Conservation (phyloP, 768 basidiomycete genomes). For the Mycena rosella region DNA sequence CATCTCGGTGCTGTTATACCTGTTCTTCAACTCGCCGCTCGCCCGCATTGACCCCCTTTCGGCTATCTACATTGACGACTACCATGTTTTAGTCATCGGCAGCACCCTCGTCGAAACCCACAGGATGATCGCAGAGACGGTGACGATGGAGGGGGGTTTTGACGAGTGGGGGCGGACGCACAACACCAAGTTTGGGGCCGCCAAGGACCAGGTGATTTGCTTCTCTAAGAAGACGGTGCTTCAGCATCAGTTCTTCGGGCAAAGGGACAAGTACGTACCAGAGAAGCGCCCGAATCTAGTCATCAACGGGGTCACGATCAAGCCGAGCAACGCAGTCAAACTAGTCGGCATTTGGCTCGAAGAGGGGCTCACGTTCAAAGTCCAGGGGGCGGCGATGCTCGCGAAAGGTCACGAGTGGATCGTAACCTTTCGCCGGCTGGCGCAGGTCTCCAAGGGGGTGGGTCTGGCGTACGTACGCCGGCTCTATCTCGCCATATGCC, state of each 20-base stretch:
- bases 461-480: not conserved
- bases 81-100: not conserved
- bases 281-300: conserved; percentile 4
- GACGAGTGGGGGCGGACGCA: not conserved
- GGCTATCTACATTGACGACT: conserved; percentile 14
- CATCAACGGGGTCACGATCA: not conserved
- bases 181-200: conserved; percentile 2
- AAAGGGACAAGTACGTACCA: not conserved
- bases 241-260: not conserved
- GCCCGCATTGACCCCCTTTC: not conserved
- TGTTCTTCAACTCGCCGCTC: conserved; percentile 5
- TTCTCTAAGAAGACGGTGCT: not conserved
- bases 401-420: not conserved
- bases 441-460: not conserved
- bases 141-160: not conserved
- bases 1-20: not conserved
- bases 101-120: not conserved
- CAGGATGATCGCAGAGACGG: not conserved
- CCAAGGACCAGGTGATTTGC: not conserved
- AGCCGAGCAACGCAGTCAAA: not conserved
- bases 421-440: not conserved
- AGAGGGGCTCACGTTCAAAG: conserved; percentile 5
- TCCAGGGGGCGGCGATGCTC: not conserved
- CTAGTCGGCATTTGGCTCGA: conserved; percentile 7
- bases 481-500: not conserved